Evolutionary conservation across 176 grass and related monocot species (phyloP), one percentile per base, ranked within the genome.

Genomic region (Guadua angustifolia): DNA sequence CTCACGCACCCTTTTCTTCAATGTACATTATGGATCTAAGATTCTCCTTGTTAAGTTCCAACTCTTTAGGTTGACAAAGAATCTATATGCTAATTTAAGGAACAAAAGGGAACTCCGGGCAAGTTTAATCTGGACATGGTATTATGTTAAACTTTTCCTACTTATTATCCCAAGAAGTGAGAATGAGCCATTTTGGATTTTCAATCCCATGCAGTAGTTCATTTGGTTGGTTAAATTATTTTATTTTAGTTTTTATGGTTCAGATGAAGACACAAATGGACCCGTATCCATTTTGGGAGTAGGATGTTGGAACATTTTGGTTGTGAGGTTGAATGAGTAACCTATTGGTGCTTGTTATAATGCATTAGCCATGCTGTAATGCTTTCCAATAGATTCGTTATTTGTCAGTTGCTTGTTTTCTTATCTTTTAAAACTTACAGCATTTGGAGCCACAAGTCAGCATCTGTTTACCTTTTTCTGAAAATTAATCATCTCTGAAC

Each of bases 391-490:
- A 33, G 0, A 22, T 22, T 26, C 19, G 14, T 25, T 64, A 39
- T 43, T 46, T 65, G 15, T 42, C 21, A 84, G 82, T 25, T 52
- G 46, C 29, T 40, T 66, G 32, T 29, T 9, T 84, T 42, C n/a
- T 15, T 83, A 12, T 21, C 18, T 36, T 2, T 3, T 19, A 66
- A 75, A 55, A 55, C 17, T 2, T 55, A 55, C 52, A 51, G 1
- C 19, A 44, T 15, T 74, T 51, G 15, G 13, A 51, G 68, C n/a
- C 47, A 59, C 10, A 19, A 69, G 25, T 36, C 25, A 69, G 29
- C 25, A 47, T 77, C 17, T 84, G 35, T 77, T 35, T 68, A 67
- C 36, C 36, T 32, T 56, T 67, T 84, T 53, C 16, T 69, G 25
- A 58, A 57, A 53, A 42, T 47, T 47, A 68, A 32, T 42, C 1